Conservation (phyloP, 1,284 basidiomycete genomes). For the Cryptococcus sp. region DNA sequence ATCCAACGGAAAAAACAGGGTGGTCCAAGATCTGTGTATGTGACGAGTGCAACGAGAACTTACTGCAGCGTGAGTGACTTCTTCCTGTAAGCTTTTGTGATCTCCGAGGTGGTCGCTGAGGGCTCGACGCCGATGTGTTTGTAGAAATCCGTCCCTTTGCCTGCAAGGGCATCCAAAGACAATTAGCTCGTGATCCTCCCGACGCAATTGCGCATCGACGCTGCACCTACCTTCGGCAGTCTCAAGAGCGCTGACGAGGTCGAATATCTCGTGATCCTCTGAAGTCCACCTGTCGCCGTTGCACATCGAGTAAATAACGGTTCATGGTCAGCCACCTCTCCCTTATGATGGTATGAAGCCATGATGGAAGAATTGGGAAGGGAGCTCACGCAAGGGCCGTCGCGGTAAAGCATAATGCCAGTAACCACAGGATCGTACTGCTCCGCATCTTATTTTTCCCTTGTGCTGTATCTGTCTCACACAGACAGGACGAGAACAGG, state of each 20-base stretch:
- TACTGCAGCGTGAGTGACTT: constrained; percentile 84
- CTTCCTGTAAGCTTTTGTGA: constrained; percentile 84
- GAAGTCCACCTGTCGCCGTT: constrained; percentile 50
- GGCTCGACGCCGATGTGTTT: constrained; percentile 74
- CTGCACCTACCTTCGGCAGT: constrained; percentile 67
- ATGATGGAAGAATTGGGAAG: too few relatives aligned
- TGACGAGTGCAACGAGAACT: constrained; percentile 40
- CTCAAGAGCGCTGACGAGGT: constrained; percentile 83
- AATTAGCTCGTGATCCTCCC: constrained; percentile 5
- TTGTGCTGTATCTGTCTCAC: too few relatives aligned
- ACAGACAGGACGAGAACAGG: too few relatives aligned
- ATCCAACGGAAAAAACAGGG: not conserved
- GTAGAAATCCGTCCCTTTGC: constrained; percentile 87
- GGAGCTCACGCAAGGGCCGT: constrained; percentile 13
- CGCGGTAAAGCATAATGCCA: not conserved
- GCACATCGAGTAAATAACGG: not conserved
- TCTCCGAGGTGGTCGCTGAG: constrained; percentile 69
- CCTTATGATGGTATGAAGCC: not conserved
- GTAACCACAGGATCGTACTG: too few relatives aligned
- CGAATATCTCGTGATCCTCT: constrained; percentile 95
- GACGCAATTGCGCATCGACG: constrained; percentile 2
- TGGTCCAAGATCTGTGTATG: not conserved
- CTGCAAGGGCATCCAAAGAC: constrained; percentile 45
- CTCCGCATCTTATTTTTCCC: too few relatives aligned
- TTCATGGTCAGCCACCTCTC: not conserved